These are phyloP conservation scores for Verticillium dahliae DNA, from an alignment of 2,329 filamentous ascomycete genomes.

Conservation along the genomic window DNA sequence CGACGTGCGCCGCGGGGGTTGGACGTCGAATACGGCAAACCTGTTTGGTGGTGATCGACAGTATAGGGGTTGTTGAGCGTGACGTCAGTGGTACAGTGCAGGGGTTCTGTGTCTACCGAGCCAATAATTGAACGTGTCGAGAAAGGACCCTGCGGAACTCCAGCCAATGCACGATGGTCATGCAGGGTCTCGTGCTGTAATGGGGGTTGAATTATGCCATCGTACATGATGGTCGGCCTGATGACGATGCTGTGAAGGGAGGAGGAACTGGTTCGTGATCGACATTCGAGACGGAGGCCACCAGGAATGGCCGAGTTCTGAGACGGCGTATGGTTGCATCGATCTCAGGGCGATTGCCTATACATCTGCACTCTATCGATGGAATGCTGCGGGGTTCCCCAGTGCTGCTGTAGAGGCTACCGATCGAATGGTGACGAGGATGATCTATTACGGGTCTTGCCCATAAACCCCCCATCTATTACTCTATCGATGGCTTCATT, in stretches of 20 bases:
- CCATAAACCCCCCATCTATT: not conserved
- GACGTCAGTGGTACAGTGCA: not conserved
- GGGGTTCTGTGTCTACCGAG: not conserved
- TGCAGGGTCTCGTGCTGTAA: not conserved
- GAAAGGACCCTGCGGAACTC: not conserved
- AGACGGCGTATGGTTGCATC: not conserved
- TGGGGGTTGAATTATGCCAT: not conserved
- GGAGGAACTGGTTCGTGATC: not conserved
- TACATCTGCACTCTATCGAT: not conserved
- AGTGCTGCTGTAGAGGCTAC: not conserved
- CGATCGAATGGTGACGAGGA: not conserved
- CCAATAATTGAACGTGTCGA: not conserved
- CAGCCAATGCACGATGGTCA: not conserved
- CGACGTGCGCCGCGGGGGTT: not conserved
- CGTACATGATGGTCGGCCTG: not conserved
- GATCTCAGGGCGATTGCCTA: not conserved
- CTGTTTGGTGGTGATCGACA: slow-evolving; percentile 1
- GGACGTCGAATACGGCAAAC: not conserved
- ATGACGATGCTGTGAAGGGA: not conserved
- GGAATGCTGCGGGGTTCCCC: not conserved
- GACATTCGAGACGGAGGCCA: not conserved
- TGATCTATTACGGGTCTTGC: not conserved
- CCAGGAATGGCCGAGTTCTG: not conserved
- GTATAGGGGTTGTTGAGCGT: not conserved
- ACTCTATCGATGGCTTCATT: not conserved